Evolutionary conservation across 1,284 basidiomycete species (phyloP).

Genomic region (Rhodotorula mucilaginosa): DNA sequence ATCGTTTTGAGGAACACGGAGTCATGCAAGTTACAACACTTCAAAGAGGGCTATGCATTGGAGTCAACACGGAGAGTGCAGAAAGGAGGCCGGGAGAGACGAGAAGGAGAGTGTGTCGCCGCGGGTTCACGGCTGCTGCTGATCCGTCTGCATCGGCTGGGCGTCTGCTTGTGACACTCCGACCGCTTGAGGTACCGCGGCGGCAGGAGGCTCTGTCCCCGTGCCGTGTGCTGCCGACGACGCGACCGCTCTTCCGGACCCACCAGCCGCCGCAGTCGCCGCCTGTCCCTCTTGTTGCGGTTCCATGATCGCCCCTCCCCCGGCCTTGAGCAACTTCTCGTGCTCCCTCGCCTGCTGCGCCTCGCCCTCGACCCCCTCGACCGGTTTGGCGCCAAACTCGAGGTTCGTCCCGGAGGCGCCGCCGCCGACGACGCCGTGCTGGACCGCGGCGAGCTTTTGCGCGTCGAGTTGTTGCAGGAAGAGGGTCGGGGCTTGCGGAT

Average conservation of each 20-base stretch:
- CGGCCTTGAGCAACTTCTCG: slow-evolving; percentile 4
- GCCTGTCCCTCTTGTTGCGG: background rate
- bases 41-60: background rate
- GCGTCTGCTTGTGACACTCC: background rate
- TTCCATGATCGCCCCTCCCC: background rate
- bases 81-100: background rate
- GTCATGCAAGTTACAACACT: background rate
- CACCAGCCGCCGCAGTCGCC: background rate
- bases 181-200: background rate
- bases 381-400: slow-evolving; percentile 18
- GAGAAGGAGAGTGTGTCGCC: no score
- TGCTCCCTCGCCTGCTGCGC: background rate
- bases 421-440: slow-evolving; percentile 1
- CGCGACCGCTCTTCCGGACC: background rate
- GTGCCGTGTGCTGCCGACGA: no score
- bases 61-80: background rate
- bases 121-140: no score
- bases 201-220: no score
- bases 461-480: slow-evolving; percentile 37
- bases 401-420: background rate
- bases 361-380: slow-evolving; percentile 25
- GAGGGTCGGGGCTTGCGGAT: slow-evolving; percentile 33
- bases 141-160: slow-evolving; percentile 16
- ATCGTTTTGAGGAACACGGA: background rate
- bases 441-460: slow-evolving; percentile 31